Conservation (phyloP, 2,329 filamentous ascomycete genomes). For the Talaromyces albobiverticillius region DNA sequence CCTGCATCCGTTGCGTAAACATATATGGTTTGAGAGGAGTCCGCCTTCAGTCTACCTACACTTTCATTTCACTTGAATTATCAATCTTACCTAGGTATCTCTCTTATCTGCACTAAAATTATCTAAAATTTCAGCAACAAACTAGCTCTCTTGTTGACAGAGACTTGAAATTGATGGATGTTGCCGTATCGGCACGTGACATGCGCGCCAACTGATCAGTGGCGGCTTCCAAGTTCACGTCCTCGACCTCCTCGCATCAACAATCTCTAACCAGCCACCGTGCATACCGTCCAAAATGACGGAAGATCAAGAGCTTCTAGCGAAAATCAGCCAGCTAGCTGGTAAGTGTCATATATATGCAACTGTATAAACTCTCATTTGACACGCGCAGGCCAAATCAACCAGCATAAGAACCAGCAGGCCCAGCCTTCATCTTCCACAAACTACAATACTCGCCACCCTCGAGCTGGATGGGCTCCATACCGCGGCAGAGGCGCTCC, state of each 20-base stretch:
- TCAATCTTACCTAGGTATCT: no score
- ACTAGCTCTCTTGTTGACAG: no score
- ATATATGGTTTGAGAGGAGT: no score
- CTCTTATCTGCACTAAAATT: no score
- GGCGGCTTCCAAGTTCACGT: background rate
- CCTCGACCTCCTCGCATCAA: background rate
- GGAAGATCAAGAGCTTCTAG: slow-evolving; percentile 55
- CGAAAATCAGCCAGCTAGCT: slow-evolving; percentile 56
- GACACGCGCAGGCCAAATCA: slow-evolving; percentile 65
- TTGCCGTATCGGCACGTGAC: slow-evolving; percentile 20
- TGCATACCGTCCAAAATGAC: slow-evolving; percentile 36
- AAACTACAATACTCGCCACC: slow-evolving; percentile 23
- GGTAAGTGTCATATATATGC: slow-evolving; percentile 39
- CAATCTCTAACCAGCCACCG: background rate
- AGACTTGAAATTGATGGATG: no score
- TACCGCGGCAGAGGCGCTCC: slow-evolving; percentile 40
- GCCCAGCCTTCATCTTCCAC: slow-evolving; percentile 23
- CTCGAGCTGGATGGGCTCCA: slow-evolving; percentile 40
- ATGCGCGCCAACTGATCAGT: background rate
- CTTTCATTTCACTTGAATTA: no score
- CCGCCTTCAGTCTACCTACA: no score
- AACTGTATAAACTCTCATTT: slow-evolving; percentile 42
- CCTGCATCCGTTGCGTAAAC: no score
- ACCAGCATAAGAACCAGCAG: slow-evolving; percentile 67
- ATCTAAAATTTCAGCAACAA: no score